Percentiles rank a stretch among this genome's conserved stretches.
Evolutionary conservation across 257 asterid genomes (phyloP).

Genomic region (Penstemon eatonii): DNA sequence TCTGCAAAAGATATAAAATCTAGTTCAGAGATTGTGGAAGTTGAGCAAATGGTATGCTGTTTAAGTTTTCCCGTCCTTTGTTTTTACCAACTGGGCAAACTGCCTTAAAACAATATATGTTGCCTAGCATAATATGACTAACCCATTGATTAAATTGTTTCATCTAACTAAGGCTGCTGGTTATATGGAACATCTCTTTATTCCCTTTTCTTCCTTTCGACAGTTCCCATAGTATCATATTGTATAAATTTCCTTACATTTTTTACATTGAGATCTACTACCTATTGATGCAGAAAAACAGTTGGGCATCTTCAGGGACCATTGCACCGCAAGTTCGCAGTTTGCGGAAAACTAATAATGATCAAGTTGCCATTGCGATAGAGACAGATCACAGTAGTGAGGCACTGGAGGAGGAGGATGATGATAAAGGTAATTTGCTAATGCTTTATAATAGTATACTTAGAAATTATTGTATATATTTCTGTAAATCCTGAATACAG

Average conservation of each 20-base stretch:
- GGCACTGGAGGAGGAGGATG: slow-evolving; percentile 75
- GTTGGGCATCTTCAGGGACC: slow-evolving; percentile 61
- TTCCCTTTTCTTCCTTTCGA: neutral
- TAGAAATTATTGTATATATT: neutral
- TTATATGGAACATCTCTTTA: neutral
- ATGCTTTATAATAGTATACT: slow-evolving; percentile 15
- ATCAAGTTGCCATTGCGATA: slow-evolving; percentile 88
- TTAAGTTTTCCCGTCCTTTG: slow-evolving; percentile 25
- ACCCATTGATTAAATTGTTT: neutral
- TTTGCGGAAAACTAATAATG: slow-evolving; percentile 80
- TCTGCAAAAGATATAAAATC: slow-evolving; percentile 52
- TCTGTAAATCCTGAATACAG: slow-evolving; percentile 22
- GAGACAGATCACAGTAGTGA: slow-evolving; percentile 64
- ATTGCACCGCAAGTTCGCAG: slow-evolving; percentile 86
- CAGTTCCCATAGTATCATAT: neutral
- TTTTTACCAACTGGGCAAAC: slow-evolving; percentile 21
- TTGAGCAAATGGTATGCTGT: slow-evolving; percentile 73
- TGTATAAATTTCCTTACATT: slow-evolving; percentile 13
- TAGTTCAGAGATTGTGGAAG: slow-evolving; percentile 80
- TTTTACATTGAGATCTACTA: slow-evolving; percentile 26
- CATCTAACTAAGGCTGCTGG: neutral
- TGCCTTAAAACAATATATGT: slow-evolving; percentile 19
- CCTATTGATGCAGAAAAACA: slow-evolving; percentile 60
- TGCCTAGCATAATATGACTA: slow-evolving; percentile 12
- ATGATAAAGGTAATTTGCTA: slow-evolving; percentile 75